Evolutionary conservation across 257 asterid genomes (phyloP).

Genomic region (Salvia hispanica): DNA sequence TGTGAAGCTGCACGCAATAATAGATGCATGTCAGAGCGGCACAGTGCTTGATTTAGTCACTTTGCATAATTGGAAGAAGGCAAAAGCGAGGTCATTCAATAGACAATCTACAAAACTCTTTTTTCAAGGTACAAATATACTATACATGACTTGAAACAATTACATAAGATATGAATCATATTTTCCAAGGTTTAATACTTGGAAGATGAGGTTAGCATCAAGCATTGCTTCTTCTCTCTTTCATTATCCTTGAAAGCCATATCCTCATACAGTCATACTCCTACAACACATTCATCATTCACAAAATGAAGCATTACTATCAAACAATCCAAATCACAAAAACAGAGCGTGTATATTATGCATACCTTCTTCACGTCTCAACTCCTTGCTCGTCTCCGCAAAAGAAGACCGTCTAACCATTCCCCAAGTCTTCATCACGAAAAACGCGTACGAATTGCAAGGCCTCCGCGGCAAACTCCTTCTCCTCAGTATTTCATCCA

Average conservation of each 20-base stretch:
- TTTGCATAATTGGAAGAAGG: too few relatives aligned
- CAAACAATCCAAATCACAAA: slow-evolving; percentile 5
- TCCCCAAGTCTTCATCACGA: slow-evolving; percentile 40
- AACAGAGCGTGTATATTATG: neutral
- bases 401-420: slow-evolving; percentile 37
- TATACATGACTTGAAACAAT: too few relatives aligned
- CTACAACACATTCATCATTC: slow-evolving; percentile 25
- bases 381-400: slow-evolving; percentile 40
- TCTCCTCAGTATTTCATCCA: slow-evolving; percentile 37
- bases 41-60: too few relatives aligned
- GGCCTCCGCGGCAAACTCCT: slow-evolving; percentile 36
- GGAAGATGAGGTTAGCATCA: slow-evolving; percentile 30
- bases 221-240: slow-evolving; percentile 41
- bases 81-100: too few relatives aligned
- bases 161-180: neutral
- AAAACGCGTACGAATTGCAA: slow-evolving; percentile 41
- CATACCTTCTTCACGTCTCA: slow-evolving; percentile 20
- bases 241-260: slow-evolving; percentile 42
- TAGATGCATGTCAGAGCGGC: too few relatives aligned
- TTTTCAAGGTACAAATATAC: too few relatives aligned
- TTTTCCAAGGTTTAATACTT: slow-evolving; percentile 24
- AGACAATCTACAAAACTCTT: too few relatives aligned
- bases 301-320: neutral
- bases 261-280: slow-evolving; percentile 39
- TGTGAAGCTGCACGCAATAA: too few relatives aligned